Conservation (phyloP, 2,329 filamentous ascomycete species). For the Ophiostoma australiae region DNA sequence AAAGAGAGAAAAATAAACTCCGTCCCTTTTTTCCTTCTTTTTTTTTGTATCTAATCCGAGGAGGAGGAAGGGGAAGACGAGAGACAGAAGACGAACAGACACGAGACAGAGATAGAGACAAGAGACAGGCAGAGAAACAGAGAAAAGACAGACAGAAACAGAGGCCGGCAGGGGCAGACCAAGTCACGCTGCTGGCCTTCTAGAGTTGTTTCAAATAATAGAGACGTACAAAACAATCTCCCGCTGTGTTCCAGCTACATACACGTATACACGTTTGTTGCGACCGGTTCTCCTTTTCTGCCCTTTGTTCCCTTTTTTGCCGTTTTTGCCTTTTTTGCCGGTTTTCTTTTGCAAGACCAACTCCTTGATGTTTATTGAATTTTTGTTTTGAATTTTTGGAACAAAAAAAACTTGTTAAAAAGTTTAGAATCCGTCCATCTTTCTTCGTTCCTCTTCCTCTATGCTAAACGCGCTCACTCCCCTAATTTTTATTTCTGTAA, state of each 20-base stretch:
- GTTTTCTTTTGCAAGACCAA: not conserved
- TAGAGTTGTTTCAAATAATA: not conserved
- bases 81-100: not conserved
- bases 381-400: not conserved
- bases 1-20: constrained; percentile 16
- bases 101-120: not conserved
- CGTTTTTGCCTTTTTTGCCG: constrained; percentile 5
- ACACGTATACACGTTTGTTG: not conserved
- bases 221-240: constrained; percentile 2
- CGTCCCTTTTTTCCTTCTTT: constrained; percentile 14
- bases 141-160: not conserved
- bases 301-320: not conserved
- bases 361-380: constrained; percentile 5
- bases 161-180: not conserved
- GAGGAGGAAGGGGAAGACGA: not conserved
- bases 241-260: constrained; percentile 13
- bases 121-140: not conserved
- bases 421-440: not conserved
- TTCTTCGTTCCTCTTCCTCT: constrained; percentile 27
- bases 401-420: not conserved
- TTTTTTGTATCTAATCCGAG: constrained; percentile 16
- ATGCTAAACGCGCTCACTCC: constrained; percentile 1
- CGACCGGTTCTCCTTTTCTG: not conserved
- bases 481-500: constrained; percentile 34
- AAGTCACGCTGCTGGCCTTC: not conserved